phyloP scores from a whole-genome alignment of 345 rosid genomes.

The Erodium maritimum region DNA sequence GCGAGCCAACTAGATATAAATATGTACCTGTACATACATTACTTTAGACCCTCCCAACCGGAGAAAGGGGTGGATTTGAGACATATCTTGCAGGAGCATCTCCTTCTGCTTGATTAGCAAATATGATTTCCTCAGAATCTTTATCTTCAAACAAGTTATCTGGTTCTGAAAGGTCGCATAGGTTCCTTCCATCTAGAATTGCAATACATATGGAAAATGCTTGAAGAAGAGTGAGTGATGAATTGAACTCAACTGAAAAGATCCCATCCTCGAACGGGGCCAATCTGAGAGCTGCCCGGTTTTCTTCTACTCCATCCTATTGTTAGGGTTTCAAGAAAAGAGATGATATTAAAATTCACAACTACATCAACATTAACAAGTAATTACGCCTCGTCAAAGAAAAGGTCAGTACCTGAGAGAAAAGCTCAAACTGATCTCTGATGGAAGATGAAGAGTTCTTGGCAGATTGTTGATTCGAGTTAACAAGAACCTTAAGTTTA shows the following conservation, averaged over 20 bases:
- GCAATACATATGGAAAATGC: constrained; percentile 80
- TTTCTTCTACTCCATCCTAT: constrained; percentile 54
- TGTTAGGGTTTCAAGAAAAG: constrained; percentile 10
- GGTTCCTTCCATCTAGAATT: constrained; percentile 42
- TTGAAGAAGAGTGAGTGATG: constrained; percentile 60
- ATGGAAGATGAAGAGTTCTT: neutral
- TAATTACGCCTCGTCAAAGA: neutral
- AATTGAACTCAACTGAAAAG: constrained; percentile 70
- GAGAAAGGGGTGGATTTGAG: constrained; percentile 61
- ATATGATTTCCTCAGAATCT: constrained; percentile 16
- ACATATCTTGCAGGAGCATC: constrained; percentile 42
- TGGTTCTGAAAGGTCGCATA: constrained; percentile 17
- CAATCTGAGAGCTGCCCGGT: constrained; percentile 48
- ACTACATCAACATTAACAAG: neutral
- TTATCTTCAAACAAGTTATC: constrained; percentile 16
- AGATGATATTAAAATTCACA: neutral
- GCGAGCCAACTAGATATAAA: constrained; percentile 1
- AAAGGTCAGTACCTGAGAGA: constrained; percentile 35
- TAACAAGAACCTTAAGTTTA: constrained; percentile 45
- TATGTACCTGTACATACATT: neutral
- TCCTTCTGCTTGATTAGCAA: constrained; percentile 20
- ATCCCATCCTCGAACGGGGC: constrained; percentile 62
- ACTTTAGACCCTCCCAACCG: constrained; percentile 55
- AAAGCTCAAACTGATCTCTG: constrained; percentile 29
- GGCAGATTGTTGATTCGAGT: constrained; percentile 15